Percentiles rank a stretch among this genome's conserved stretches.
phyloP scores from a whole-genome alignment of 805 yeast species.

The Candida berthetii region DNA sequence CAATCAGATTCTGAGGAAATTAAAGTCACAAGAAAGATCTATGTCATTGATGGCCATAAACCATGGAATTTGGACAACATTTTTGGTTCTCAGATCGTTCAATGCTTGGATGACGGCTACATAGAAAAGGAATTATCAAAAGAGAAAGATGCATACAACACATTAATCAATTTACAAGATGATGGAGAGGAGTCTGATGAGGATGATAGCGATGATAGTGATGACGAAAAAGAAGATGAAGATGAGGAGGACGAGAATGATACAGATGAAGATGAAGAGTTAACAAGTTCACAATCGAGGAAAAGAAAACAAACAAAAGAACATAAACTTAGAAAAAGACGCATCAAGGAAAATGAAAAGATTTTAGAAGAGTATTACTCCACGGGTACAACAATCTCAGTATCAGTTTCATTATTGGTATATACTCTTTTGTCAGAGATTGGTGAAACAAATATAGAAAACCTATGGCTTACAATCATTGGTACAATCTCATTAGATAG shows the following conservation, averaged over 20 bases:
- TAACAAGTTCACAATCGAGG: conserved; percentile 19
- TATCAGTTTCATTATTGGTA: conserved; percentile 72
- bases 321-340: conserved; percentile 33
- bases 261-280: conserved; percentile 22
- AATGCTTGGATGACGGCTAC: conserved; percentile 84
- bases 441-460: conserved; percentile 68
- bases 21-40: conserved; percentile 50
- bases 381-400: conserved; percentile 72
- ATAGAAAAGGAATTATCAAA: conserved; percentile 49
- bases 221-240: conserved; percentile 22
- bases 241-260: conserved; percentile 23
- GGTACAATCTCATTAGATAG: conserved; percentile 82
- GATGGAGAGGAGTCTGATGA: conserved; percentile 28
- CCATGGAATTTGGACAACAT: conserved; percentile 96
- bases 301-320: conserved; percentile 22
- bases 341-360: conserved; percentile 42
- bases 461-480: conserved; percentile 81
- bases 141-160: conserved; percentile 59
- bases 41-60: conserved; percentile 84
- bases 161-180: conserved; percentile 36
- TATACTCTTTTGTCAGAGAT: conserved; percentile 75
- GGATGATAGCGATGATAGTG: conserved; percentile 22
- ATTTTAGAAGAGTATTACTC: conserved; percentile 70
- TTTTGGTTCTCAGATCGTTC: conserved; percentile 72
- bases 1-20: conserved; percentile 21